Percentiles rank a stretch among this genome's conserved stretches.
Evolutionary conservation across 495 filamentous ascomycete species (phyloP).

Genomic region (Aspergillus egyptiacus): DNA sequence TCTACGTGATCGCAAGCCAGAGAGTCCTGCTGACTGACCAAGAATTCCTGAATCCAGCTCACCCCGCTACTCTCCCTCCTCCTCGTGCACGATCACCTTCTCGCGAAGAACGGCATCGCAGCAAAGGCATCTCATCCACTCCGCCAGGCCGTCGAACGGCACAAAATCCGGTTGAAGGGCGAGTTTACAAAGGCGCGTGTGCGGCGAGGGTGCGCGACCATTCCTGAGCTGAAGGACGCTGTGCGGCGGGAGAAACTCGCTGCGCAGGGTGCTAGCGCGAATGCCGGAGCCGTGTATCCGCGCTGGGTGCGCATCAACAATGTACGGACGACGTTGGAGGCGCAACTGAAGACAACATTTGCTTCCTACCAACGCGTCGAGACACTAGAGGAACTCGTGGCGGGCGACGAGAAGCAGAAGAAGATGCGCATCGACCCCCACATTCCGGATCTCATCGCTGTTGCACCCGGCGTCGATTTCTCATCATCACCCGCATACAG

Average conservation of each 20-base stretch:
- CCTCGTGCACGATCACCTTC: slow-evolving; percentile 78
- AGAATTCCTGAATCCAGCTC: slow-evolving; percentile 51
- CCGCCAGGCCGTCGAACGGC: slow-evolving; percentile 62
- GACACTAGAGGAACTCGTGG: slow-evolving; percentile 36
- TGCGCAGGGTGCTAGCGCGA: slow-evolving; percentile 17
- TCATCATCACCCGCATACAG: slow-evolving; percentile 64
- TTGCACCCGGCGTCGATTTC: slow-evolving; percentile 63
- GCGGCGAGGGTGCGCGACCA: slow-evolving; percentile 56
- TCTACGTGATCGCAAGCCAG: background rate
- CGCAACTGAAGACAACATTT: slow-evolving; percentile 66
- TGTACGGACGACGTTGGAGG: slow-evolving; percentile 60
- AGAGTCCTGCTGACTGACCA: slow-evolving; percentile 39
- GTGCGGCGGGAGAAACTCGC: slow-evolving; percentile 39
- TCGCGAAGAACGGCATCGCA: slow-evolving; percentile 74
- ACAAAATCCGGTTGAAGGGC: slow-evolving; percentile 72
- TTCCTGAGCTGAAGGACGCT: slow-evolving; percentile 55
- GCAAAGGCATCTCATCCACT: slow-evolving; percentile 72
- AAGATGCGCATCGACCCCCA: slow-evolving; percentile 62
- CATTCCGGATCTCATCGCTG: slow-evolving; percentile 75
- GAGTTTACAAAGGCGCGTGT: slow-evolving; percentile 78
- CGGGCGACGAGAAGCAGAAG: slow-evolving; percentile 2
- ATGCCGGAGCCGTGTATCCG: slow-evolving; percentile 46
- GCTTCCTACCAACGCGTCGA: slow-evolving; percentile 46
- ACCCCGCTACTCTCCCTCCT: slow-evolving; percentile 74
- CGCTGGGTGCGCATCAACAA: slow-evolving; percentile 89